These are phyloP conservation scores for Tolypocladium pustulatum DNA, from an alignment of 2,329 filamentous ascomycete genomes.

Conservation along the genomic window DNA sequence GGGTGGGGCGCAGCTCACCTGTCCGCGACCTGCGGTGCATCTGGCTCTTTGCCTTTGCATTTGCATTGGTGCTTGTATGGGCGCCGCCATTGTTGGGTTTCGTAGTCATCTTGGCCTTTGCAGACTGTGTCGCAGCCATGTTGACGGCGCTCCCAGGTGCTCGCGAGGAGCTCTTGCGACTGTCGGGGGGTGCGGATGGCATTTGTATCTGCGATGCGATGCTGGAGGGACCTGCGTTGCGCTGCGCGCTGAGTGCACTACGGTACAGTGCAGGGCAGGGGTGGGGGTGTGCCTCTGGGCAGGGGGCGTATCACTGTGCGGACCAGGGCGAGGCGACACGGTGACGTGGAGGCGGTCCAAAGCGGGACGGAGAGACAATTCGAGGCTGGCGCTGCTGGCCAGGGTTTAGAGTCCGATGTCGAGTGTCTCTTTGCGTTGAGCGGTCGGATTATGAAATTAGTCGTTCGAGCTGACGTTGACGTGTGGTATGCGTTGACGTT, in stretches of 20 bases:
- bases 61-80: conserved; percentile 13
- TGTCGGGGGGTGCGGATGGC: conserved; percentile 55
- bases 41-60: conserved; percentile 63
- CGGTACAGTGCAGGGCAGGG: conserved; percentile 12
- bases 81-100: conserved; percentile 36
- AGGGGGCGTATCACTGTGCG: conserved; percentile 5
- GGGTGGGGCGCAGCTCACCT: conserved; percentile 48
- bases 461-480: conserved; percentile 3
- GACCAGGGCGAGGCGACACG: not conserved
- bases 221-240: not conserved
- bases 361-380: conserved; percentile 15
- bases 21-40: conserved; percentile 92
- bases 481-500: conserved; percentile 1
- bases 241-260: not conserved
- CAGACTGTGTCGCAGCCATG: conserved; percentile 51
- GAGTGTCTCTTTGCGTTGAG: not conserved
- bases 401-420: conserved; percentile 10
- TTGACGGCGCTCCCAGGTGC: conserved; percentile 35
- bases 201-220: conserved; percentile 31
- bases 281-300: conserved; percentile 11
- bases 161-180: conserved; percentile 38
- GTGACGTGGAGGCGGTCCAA: conserved; percentile 14
- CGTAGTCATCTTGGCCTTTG: conserved; percentile 47
- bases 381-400: conserved; percentile 2
- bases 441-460: conserved; percentile 6